These are phyloP conservation scores for Tylopilus sp. DNA, from an alignment of 1,284 basidiomycete species.

Conservation along the genomic window DNA sequence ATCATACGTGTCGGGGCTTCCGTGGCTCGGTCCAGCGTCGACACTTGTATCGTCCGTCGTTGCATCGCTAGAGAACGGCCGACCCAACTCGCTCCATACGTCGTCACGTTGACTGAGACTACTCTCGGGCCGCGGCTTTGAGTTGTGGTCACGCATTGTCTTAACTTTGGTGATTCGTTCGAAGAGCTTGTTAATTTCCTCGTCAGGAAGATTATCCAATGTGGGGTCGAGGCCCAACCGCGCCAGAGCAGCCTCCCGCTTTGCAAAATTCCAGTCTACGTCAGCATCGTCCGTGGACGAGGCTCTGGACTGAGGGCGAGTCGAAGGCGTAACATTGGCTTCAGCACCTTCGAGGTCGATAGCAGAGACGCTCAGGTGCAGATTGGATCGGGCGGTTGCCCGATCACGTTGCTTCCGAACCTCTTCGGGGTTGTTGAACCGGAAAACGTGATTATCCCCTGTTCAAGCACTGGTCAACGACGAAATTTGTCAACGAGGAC, in stretches of 20 bases:
- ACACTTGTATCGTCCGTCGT: slow-evolving; percentile 84
- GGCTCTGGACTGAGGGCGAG: slow-evolving; percentile 75
- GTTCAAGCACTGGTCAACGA: slow-evolving; percentile 1
- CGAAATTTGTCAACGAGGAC: slow-evolving; percentile 7
- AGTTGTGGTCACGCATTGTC: slow-evolving; percentile 75
- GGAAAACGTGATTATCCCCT: slow-evolving; percentile 97
- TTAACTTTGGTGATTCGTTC: slow-evolving; percentile 92
- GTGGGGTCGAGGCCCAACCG: slow-evolving; percentile 81
- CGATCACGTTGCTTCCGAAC: slow-evolving; percentile 87
- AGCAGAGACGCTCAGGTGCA: slow-evolving; percentile 62
- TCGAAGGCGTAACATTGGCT: slow-evolving; percentile 38
- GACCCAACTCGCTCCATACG: slow-evolving; percentile 77
- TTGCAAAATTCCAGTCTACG: slow-evolving; percentile 92
- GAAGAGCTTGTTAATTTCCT: slow-evolving; percentile 90
- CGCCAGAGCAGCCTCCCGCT: slow-evolving; percentile 85
- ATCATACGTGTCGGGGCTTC: slow-evolving; percentile 64
- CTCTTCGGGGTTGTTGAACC: slow-evolving; percentile 95
- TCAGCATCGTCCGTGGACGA: slow-evolving; percentile 65
- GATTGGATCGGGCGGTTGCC: slow-evolving; percentile 62
- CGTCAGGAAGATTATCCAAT: slow-evolving; percentile 86
- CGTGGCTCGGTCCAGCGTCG: slow-evolving; percentile 59
- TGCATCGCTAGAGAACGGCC: slow-evolving; percentile 68
- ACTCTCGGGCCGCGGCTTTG: slow-evolving; percentile 74
- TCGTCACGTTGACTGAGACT: slow-evolving; percentile 82
- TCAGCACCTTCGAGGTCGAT: slow-evolving; percentile 56